Evolutionary conservation across 805 yeast genomes (phyloP), one percentile per base, ranked within the genome.

Genomic region (Starmerella riodocensis): DNA sequence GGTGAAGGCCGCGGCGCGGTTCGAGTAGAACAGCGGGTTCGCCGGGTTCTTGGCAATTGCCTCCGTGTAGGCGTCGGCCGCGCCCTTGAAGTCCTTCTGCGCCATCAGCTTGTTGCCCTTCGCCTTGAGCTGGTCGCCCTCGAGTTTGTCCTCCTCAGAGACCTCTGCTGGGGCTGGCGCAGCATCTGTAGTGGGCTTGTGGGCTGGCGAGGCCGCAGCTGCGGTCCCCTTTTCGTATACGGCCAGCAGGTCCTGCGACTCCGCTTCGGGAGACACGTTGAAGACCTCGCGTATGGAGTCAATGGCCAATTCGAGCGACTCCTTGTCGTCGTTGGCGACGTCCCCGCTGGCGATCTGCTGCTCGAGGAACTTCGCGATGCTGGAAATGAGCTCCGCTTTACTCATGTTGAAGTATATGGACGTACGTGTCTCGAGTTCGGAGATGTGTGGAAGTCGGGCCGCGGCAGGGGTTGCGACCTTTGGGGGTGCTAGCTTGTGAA

Each of bases 1-100:
- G 9, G 94, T 80, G 61, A 81, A 76, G 3, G 97, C 97, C 31
- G 98, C 98, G 12, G 98, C 97, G 56, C 98, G 76, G 64, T 91
- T 91, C 26, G 97, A 85, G 46, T 71, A 73, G 61, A 78, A 91
- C 17, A 91, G 82, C 14, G 86, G 85, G 58, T 84, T 85, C 14
- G 68, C 59, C 40, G 85, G 74, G 48, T 75, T 67, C 45, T 77
- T 61, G 19, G 62, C 73, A 50, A 91, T 73, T 9, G 97, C 97
- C 39, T 73, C 74, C 6, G 93, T 71, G 62, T 91, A 91, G 49
- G 77, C 74, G 19, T 68, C 71, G 38, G 84, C 69, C 4, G 98
- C 97, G 28, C 59, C 65, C 13, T 65, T 66, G 55, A 71, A 88
- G 51, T 85, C 74, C 54, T 69, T 76, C 39, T 66, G 64, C 17